Conservation (phyloP, 2,329 filamentous ascomycete genomes). For the Volutella citrinella region DNA sequence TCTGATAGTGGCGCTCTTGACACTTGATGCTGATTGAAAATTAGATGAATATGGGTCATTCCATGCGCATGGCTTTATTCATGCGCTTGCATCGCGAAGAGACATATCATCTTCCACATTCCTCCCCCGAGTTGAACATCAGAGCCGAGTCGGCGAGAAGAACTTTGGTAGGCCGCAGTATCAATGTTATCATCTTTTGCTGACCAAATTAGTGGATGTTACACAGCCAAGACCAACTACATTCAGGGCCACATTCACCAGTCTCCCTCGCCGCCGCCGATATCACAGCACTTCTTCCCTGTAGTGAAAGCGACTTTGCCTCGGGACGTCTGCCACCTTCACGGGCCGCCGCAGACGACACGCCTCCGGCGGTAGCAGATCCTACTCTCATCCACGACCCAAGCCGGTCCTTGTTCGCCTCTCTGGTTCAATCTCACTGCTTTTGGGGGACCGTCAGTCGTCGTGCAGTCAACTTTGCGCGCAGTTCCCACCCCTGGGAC, state of each 20-base stretch:
- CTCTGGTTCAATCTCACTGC: constrained; percentile 52
- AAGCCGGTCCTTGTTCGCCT: constrained; percentile 52
- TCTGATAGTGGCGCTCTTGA: no score
- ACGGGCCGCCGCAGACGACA: constrained; percentile 52
- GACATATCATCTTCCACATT: constrained; percentile 44
- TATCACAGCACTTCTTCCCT: constrained; percentile 52
- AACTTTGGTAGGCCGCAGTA: constrained; percentile 50
- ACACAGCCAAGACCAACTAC: constrained; percentile 56
- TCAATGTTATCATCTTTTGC: no score
- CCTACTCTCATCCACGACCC: constrained; percentile 41
- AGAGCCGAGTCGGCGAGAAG: constrained; percentile 54
- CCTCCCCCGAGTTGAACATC: constrained; percentile 43
- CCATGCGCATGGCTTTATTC: constrained; percentile 53
- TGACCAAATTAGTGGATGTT: constrained; percentile 51
- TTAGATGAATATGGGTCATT: constrained; percentile 55
- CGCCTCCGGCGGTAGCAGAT: constrained; percentile 46
- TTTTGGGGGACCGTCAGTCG: constrained; percentile 53
- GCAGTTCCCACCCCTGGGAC: constrained; percentile 45
- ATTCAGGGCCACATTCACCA: constrained; percentile 50
- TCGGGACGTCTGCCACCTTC: constrained; percentile 43
- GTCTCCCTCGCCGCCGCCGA: constrained; percentile 50
- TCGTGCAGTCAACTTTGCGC: constrained; percentile 43
- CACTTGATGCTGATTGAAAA: constrained; percentile 4
- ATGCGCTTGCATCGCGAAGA: constrained; percentile 56
- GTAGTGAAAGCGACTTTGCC: constrained; percentile 51